Percentiles rank a stretch among this genome's conserved stretches.
Evolutionary conservation across 495 filamentous ascomycete genomes (phyloP).

Genomic region (Hypoxylon cercidicola): DNA sequence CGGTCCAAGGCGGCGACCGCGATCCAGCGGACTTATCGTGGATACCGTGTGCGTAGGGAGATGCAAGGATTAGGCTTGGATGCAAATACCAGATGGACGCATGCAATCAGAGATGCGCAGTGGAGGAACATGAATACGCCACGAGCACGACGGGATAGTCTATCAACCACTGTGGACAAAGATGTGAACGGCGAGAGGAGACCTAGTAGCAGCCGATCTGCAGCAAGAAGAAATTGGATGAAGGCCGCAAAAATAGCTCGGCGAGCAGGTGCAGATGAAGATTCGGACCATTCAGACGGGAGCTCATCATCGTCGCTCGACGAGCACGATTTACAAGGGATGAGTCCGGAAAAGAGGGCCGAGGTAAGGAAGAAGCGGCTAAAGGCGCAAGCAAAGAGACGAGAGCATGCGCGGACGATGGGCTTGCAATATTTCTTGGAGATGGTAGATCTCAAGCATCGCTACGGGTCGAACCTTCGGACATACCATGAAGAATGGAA

Average conservation of each 20-base stretch:
- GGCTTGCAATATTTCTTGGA: conserved; percentile 91
- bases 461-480: conserved; percentile 86
- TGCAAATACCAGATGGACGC: conserved; percentile 74
- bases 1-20: conserved; percentile 59
- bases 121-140: conserved; percentile 66
- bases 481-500: conserved; percentile 89
- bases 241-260: conserved; percentile 74
- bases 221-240: conserved; percentile 77
- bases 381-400: conserved; percentile 57
- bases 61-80: conserved; percentile 71
- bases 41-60: conserved; percentile 73
- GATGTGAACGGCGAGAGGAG: conserved; percentile 20
- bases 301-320: conserved; percentile 44
- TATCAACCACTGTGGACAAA: conserved; percentile 18
- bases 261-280: conserved; percentile 72
- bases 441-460: conserved; percentile 91
- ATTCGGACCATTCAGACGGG: conserved; percentile 48
- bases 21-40: conserved; percentile 76
- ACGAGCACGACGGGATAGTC: conserved; percentile 46
- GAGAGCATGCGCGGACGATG: conserved; percentile 77
- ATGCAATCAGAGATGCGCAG: conserved; percentile 72
- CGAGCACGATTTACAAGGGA: conserved; percentile 48
- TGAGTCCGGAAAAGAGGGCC: conserved; percentile 50
- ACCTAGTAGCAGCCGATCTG: conserved; percentile 32
- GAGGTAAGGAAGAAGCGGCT: conserved; percentile 52